Evolutionary conservation across 805 yeast genomes (phyloP), one percentile per base, ranked within the genome.

Genomic region (Myxozyma neotropica): DNA sequence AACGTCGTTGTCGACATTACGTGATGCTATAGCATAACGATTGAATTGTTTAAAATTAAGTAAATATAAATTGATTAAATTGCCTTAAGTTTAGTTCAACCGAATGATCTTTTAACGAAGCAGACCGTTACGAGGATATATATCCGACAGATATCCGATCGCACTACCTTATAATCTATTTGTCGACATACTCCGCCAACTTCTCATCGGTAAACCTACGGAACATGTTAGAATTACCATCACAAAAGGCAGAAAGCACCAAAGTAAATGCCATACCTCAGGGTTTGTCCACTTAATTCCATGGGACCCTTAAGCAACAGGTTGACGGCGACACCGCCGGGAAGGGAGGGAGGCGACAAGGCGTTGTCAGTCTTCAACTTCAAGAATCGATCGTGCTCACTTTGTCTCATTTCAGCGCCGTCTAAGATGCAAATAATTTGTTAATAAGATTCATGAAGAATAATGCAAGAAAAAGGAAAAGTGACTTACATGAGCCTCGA

Each of bases 241-340:
- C 10, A 23, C 39, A 17, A n/a, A n/a, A 13, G 8, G 2, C 5
- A 89, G 64, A 17, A 4, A 36, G 10, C 13, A 77, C 77, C 70
- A 17, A n/a, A 27, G 35, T 3, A 13, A 52, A 8, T 27, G 13
- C 24, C 66, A 29, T 82, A 88, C 58, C 96, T 77, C 53, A 86
- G 68, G 69, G 84, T 89, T 61, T 78, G 71, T 0, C 97, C 98
- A 58, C 84, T 85, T 39, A 89, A 68, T 0, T 77, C 80, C 1
- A 69, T 53, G 2, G 82, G 77, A 0, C 90, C 91, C 26, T 74
- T 72, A 13, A 84, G 60, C 0, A 87, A 92, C 56, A 92, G 73
- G 53, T 84, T 83, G 12, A 86, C 88, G 59, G 83, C 86, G 1
- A 89, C 79, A 0, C 78, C 72, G 0, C 88, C 97, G 2, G 96